Evolutionary conservation across 192 early-diverging fungal genomes (phyloP), one percentile per base, ranked within the genome.

Genomic region (Backusella mclennaniae): DNA sequence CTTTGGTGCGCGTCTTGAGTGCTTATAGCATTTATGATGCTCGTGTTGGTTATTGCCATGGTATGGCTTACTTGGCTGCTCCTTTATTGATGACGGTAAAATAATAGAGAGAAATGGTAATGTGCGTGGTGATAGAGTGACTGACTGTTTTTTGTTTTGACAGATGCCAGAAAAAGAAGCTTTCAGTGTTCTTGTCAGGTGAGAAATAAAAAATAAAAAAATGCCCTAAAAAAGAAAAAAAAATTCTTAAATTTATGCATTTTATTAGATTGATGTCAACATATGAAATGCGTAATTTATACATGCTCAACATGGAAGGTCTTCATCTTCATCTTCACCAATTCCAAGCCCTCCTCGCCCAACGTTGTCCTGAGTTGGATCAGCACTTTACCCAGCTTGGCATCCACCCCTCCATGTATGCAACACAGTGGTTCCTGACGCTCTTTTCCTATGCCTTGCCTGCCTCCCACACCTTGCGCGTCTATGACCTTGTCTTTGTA

Each of bases 1-100:
- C 87, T 66, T 85, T 98, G 82, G 92, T 92, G 77, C 91, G 95
- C 72, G 85, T 98, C 12, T 85, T 96, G 56, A 97, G 94, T 81
- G 96, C 96, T 5, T 98, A 98, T 78, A 91, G 90, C 35, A 73
- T 97, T 23, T 98, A 95, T 80, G 97, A 98, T 78, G 83, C 90
- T 19, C 93, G 96, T 76, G 92, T 98, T 44, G 97, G 97, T 19
- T 98, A 98, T 79, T 97, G 96, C 81, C 96, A 97, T 86, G 96
- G 96, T 12, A 87, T 98, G 39, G 91, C 93, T 6, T 97, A 97
- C 79, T 87, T 98, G 36, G 93, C 94, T 8, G 96, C 95, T n/a
- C 92, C 93, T 69, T 77, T 98, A 67, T 83, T 98, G 49, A 84
- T 97, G 86, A 95, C 92, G 85, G 94, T 94, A 85, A 82, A 70